These are phyloP conservation scores for Podila verticillata DNA, from an alignment of 192 early-diverging fungal species.

Conservation along the genomic window DNA sequence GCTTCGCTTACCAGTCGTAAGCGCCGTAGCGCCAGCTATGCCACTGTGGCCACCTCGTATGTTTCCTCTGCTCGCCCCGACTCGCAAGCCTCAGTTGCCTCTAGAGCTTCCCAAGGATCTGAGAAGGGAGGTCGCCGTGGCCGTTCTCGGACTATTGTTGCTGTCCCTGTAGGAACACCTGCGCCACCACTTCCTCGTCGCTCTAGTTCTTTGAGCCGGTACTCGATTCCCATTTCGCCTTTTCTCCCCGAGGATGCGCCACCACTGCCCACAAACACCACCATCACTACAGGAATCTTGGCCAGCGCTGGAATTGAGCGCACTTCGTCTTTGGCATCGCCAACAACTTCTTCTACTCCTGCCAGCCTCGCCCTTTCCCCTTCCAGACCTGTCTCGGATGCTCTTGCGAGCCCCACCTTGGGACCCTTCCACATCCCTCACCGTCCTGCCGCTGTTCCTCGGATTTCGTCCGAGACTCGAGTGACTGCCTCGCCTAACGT, in stretches of 20 bases:
- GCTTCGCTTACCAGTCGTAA: constrained; percentile 33
- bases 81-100: constrained; percentile 23
- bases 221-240: constrained; percentile 23
- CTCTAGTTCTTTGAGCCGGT: constrained; percentile 39
- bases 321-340: background rate
- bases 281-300: constrained; percentile 1
- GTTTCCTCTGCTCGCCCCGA: constrained; percentile 43
- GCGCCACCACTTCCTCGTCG: constrained; percentile 34
- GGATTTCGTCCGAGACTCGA: background rate
- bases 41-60: constrained; percentile 33
- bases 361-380: background rate
- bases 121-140: constrained; percentile 47
- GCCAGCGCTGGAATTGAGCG: background rate
- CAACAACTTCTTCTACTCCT: background rate
- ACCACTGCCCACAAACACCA: constrained; percentile 16
- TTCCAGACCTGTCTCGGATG: background rate
- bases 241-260: constrained; percentile 17
- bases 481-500: background rate
- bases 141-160: constrained; percentile 19
- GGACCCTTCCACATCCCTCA: constrained; percentile 40
- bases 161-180: constrained; percentile 6
- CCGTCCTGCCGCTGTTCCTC: background rate
- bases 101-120: constrained; percentile 36
- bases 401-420: constrained; percentile 26
- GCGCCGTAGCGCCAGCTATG: constrained; percentile 42